Percentiles rank a stretch among this genome's conserved stretches.
phyloP scores from a whole-genome alignment of 2,329 filamentous ascomycete genomes.

The Samsoniella hepiali region DNA sequence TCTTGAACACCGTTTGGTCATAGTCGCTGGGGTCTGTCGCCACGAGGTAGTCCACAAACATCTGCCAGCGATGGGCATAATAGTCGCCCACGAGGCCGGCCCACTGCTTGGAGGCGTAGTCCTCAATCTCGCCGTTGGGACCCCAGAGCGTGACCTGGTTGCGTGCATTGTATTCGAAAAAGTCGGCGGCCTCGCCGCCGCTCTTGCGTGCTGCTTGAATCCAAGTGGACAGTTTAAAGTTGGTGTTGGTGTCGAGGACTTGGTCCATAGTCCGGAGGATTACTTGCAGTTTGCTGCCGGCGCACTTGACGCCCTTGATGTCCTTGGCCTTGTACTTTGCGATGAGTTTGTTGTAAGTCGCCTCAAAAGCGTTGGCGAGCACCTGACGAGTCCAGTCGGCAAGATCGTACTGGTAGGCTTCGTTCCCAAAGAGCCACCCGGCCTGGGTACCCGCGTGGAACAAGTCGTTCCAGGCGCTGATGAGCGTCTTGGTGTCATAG shows the following conservation, averaged over 20 bases:
- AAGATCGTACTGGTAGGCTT: constrained; percentile 42
- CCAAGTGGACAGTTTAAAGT: constrained; percentile 13
- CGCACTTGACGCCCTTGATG: not conserved
- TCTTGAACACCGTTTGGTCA: constrained; percentile 4
- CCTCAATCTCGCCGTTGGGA: constrained; percentile 35
- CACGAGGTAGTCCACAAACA: constrained; percentile 39
- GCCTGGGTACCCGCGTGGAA: constrained; percentile 32
- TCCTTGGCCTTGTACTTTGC: constrained; percentile 28
- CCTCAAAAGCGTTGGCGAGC: constrained; percentile 41
- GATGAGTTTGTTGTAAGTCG: constrained; percentile 35
- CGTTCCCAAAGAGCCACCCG: constrained; percentile 35
- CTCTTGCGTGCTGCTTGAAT: constrained; percentile 9
- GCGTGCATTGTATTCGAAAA: constrained; percentile 42
- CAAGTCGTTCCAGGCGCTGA: constrained; percentile 37
- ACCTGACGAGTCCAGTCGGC: constrained; percentile 47
- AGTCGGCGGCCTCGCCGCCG: constrained; percentile 26
- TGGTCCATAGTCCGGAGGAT: constrained; percentile 14
- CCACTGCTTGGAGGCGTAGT: constrained; percentile 48
- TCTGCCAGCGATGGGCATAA: constrained; percentile 43
- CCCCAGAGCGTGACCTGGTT: constrained; percentile 50
- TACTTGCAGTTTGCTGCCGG: constrained; percentile 4
- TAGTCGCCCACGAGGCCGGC: constrained; percentile 42
- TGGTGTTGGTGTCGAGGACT: constrained; percentile 12
- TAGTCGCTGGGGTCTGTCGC: constrained; percentile 9
- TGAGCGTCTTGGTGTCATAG: constrained; percentile 36